phyloP scores from a whole-genome alignment of 352 stramenopile genomes.

The Plasmopara halstedii region DNA sequence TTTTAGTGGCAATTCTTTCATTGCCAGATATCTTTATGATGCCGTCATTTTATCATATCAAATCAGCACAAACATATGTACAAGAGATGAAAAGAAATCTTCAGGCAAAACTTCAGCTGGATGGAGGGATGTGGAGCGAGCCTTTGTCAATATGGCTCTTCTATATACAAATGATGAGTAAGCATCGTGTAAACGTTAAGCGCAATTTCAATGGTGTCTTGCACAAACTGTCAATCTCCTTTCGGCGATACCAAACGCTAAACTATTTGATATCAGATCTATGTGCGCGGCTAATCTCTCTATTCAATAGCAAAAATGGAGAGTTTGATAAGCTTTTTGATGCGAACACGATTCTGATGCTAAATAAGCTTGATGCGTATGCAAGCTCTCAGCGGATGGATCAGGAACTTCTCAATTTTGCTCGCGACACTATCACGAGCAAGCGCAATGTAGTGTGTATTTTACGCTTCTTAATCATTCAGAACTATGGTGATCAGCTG shows the following conservation, averaged over 20 bases:
- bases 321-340: slow-evolving; percentile 40
- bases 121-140: slow-evolving; percentile 67
- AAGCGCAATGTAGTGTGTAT: slow-evolving; percentile 32
- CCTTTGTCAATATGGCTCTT: slow-evolving; percentile 65
- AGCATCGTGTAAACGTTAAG: slow-evolving; percentile 36
- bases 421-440: slow-evolving; percentile 22
- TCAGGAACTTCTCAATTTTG: slow-evolving; percentile 38
- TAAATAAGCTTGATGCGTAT: slow-evolving; percentile 47
- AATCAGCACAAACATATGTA: slow-evolving; percentile 54
- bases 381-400: slow-evolving; percentile 55
- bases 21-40: slow-evolving; percentile 66
- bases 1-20: slow-evolving; percentile 58
- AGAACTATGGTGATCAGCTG: slow-evolving; percentile 70
- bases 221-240: slow-evolving; percentile 50
- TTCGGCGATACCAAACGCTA: slow-evolving; percentile 61
- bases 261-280: slow-evolving; percentile 77
- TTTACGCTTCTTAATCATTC: slow-evolving; percentile 63
- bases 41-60: slow-evolving; percentile 73
- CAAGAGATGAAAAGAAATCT: slow-evolving; percentile 74
- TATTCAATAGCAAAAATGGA: slow-evolving; percentile 32
- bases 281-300: slow-evolving; percentile 48
- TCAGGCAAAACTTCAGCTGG: slow-evolving; percentile 55
- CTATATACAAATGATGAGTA: slow-evolving; percentile 48
- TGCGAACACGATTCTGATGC: slow-evolving; percentile 35
- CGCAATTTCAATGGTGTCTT: slow-evolving; percentile 35